A percentile compares a stretch with the other conserved stretches of the same genome.
Evolutionary conservation across 2,329 filamentous ascomycete species (phyloP).

Genomic region (Exophiala sideris): DNA sequence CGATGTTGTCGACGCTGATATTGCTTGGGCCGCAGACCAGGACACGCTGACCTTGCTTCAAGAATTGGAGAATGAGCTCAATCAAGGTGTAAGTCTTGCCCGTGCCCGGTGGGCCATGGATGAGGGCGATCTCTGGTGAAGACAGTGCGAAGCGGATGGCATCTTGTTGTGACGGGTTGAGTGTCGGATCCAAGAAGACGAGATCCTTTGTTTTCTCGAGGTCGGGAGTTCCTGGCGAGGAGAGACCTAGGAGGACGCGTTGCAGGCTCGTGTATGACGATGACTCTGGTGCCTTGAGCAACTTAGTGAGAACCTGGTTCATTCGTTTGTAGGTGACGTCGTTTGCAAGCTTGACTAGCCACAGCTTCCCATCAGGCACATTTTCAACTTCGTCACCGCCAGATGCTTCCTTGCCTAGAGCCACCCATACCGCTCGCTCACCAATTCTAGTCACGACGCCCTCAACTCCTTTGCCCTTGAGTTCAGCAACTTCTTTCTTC

Average conservation of each 20-base stretch:
- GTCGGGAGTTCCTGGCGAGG: slow-evolving; percentile 51
- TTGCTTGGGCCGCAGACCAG: slow-evolving; percentile 97
- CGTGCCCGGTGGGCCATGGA: slow-evolving; percentile 93
- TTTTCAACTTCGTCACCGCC: slow-evolving; percentile 46
- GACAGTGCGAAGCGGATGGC: slow-evolving; percentile 77
- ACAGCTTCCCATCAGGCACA: slow-evolving; percentile 56
- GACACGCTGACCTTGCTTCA: slow-evolving; percentile 68
- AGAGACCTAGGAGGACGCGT: slow-evolving; percentile 59
- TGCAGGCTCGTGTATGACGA: slow-evolving; percentile 52
- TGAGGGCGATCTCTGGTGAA: slow-evolving; percentile 76
- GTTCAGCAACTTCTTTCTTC: slow-evolving; percentile 33
- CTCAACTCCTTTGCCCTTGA: slow-evolving; percentile 37
- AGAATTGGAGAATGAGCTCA: slow-evolving; percentile 87
- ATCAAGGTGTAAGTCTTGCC: slow-evolving; percentile 97
- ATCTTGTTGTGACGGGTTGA: slow-evolving; percentile 62
- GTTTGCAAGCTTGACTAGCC: slow-evolving; percentile 66
- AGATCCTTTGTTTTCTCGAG: slow-evolving; percentile 45
- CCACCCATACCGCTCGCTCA: slow-evolving; percentile 43
- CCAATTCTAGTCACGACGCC: slow-evolving; percentile 47
- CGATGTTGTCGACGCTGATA: slow-evolving; percentile 96
- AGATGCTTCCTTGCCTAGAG: slow-evolving; percentile 38
- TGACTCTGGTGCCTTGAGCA: slow-evolving; percentile 57
- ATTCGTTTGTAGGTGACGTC: slow-evolving; percentile 65
- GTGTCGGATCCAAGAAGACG: slow-evolving; percentile 53
- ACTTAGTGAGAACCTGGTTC: slow-evolving; percentile 60